A percentile compares a stretch with the other conserved stretches of the same genome.
Conservation (phyloP, 2,329 filamentous ascomycete genomes). For the Blumeriella jaapii region DNA sequence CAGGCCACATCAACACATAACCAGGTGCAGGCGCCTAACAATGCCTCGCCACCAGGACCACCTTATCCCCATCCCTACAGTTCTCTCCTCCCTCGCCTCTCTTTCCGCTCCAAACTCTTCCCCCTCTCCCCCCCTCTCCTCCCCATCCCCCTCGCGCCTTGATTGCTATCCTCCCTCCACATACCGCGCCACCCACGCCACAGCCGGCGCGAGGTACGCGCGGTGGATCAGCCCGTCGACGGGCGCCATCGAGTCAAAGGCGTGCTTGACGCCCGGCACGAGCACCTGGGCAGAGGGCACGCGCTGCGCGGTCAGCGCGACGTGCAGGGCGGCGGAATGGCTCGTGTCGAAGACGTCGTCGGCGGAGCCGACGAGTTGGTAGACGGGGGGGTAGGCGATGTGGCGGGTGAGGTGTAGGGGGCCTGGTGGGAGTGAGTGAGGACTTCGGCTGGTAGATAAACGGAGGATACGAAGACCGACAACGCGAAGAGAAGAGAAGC, state of each 20-base stretch:
- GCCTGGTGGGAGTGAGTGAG: conserved; percentile 2
- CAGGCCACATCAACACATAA: too few species aligned
- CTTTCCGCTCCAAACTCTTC: too few species aligned
- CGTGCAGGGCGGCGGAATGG: conserved; percentile 8
- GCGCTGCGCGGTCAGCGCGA: neutral
- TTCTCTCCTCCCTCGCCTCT: too few species aligned
- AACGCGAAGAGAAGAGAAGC: neutral
- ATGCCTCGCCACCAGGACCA: too few species aligned
- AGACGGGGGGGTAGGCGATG: conserved; percentile 9
- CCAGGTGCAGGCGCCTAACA: too few species aligned
- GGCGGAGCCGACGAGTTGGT: conserved; percentile 11
- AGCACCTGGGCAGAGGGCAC: conserved; percentile 5
- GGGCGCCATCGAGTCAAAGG: conserved; percentile 9
- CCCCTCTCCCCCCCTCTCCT: neutral
- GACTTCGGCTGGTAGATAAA: neutral
- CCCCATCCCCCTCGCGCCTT: neutral
- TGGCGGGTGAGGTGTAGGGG: conserved; percentile 7
- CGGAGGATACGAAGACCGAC: neutral
- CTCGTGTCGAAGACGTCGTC: conserved; percentile 12
- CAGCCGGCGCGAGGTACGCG: conserved; percentile 10
- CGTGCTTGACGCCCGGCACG: conserved; percentile 7
- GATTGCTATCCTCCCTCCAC: too few species aligned
- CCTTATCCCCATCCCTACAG: too few species aligned
- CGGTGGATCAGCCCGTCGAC: conserved; percentile 5
- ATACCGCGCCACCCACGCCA: conserved; percentile 7